phyloP scores from a whole-genome alignment of 1,284 basidiomycete species.

The Tremellales sp. region DNA sequence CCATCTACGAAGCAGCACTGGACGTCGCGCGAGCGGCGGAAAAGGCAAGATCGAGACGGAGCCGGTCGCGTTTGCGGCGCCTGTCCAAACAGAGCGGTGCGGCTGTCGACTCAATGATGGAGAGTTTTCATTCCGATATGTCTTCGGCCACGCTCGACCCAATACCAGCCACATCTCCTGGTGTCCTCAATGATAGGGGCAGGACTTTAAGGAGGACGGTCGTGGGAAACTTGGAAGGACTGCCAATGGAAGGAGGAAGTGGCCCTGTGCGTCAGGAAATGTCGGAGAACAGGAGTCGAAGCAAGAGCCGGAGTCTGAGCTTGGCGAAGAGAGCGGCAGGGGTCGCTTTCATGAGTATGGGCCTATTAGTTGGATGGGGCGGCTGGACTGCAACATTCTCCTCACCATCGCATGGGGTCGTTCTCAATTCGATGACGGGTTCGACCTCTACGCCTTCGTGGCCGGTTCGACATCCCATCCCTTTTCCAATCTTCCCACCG shows the following conservation, averaged over 20 bases:
- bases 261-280: slow-evolving; percentile 7
- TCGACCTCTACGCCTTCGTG: neutral
- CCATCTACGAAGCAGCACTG: slow-evolving; percentile 44
- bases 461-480: slow-evolving; percentile 3
- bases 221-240: slow-evolving; percentile 10
- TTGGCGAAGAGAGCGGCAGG: slow-evolving; percentile 39
- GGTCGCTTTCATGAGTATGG: slow-evolving; percentile 48
- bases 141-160: slow-evolving; percentile 15
- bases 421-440: neutral
- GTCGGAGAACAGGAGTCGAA: slow-evolving; percentile 17
- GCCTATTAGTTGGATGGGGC: slow-evolving; percentile 26
- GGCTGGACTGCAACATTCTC: slow-evolving; percentile 1
- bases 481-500: neutral
- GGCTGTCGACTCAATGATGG: slow-evolving; percentile 15
- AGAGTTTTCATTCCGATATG: slow-evolving; percentile 39
- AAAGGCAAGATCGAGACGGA: slow-evolving; percentile 27
- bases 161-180: slow-evolving; percentile 1
- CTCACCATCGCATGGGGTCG: neutral
- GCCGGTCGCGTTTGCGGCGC: slow-evolving; percentile 9
- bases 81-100: slow-evolving; percentile 8
- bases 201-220: neutral
- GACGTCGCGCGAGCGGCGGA: slow-evolving; percentile 49
- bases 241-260: slow-evolving; percentile 8
- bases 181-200: neutral
- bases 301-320: slow-evolving; percentile 34